phyloP scores from a whole-genome alignment of 805 yeast species.

The Candida xyloterini region DNA sequence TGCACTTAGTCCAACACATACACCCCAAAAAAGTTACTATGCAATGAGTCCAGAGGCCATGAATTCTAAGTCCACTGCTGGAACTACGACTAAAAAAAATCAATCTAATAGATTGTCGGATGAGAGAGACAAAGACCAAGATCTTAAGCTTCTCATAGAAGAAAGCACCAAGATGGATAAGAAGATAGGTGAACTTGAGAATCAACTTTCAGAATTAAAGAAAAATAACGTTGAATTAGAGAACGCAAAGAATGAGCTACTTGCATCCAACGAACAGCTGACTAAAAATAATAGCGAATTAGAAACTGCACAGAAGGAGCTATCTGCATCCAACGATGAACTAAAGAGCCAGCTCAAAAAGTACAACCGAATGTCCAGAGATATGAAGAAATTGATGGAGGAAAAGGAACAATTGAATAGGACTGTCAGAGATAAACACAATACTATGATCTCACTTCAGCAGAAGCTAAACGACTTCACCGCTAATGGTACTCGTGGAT shows the following conservation, averaged over 20 bases:
- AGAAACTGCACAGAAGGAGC: not conserved
- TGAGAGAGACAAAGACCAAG: slow-evolving; percentile 35
- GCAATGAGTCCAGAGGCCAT: not conserved
- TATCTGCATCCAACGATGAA: slow-evolving; percentile 4
- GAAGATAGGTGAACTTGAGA: slow-evolving; percentile 38
- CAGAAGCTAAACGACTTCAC: slow-evolving; percentile 6
- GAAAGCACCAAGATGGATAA: slow-evolving; percentile 51
- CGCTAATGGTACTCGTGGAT: not conserved
- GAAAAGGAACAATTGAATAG: slow-evolving; percentile 12
- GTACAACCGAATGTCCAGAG: slow-evolving; percentile 7
- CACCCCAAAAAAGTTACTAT: not conserved
- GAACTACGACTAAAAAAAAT: not conserved
- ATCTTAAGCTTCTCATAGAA: slow-evolving; percentile 41
- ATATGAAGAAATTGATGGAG: slow-evolving; percentile 6
- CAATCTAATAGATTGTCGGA: slow-evolving; percentile 13
- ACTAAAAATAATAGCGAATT: slow-evolving; percentile 10
- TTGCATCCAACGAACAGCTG: not conserved
- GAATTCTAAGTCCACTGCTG: not conserved
- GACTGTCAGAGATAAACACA: slow-evolving; percentile 10
- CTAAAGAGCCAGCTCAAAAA: slow-evolving; percentile 10
- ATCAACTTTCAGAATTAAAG: slow-evolving; percentile 17
- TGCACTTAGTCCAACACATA: slow-evolving; percentile 1
- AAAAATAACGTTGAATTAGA: slow-evolving; percentile 11
- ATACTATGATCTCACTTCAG: slow-evolving; percentile 10
- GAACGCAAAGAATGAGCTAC: slow-evolving; percentile 5